Evolutionary conservation across 1,284 basidiomycete species (phyloP), one percentile per base, ranked within the genome.

Genomic region (Ganoderma sinense): DNA sequence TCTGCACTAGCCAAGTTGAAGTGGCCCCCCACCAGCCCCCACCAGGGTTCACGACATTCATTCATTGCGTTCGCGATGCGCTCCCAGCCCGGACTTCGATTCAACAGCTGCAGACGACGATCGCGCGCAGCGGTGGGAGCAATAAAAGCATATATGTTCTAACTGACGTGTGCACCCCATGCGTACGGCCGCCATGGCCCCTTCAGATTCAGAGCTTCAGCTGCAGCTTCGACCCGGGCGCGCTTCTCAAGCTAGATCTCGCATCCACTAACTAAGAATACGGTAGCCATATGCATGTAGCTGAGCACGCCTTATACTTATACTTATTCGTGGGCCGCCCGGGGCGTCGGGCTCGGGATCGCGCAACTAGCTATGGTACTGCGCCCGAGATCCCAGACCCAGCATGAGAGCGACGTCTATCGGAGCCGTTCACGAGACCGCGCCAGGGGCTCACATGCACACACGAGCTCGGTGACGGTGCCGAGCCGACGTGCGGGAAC

Each of bases 371-470:
- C n/a, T n/a, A n/a, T n/a, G n/a, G n/a, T n/a, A n/a, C n/a, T 56
- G 53, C 53, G 29, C 53, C 53, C 53, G 53, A 56, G 53, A 56
- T 56, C 53, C 53, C 26, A 56, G 53, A 51, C 23, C 23, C 23
- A 29, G 29, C 53, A 56, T 56, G 53, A 56, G 53, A 56, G 53
- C 26, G 53, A 51, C 48, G 48, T 51, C 48, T 51, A 51, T 51
- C 48, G 48, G 48, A 51, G 48, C 48, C 48, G 48, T 26, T 10
- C 48, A 51, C 48, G 48, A 26, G 48, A 51, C 48, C 48, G 48
- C 48, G 23, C 48, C 23, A 51, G 11, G 23, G 48, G 48, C 48
- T 23, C 48, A 51, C 20, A 20, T 20, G n/a, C 48, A 48, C 45
- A 51, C 48, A 51, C 48, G 23, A 26, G 48, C 48, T 33, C 53